Evolutionary conservation across 2,329 filamentous ascomycete species (phyloP).

Genomic region (Aspergillus ochraceus): DNA sequence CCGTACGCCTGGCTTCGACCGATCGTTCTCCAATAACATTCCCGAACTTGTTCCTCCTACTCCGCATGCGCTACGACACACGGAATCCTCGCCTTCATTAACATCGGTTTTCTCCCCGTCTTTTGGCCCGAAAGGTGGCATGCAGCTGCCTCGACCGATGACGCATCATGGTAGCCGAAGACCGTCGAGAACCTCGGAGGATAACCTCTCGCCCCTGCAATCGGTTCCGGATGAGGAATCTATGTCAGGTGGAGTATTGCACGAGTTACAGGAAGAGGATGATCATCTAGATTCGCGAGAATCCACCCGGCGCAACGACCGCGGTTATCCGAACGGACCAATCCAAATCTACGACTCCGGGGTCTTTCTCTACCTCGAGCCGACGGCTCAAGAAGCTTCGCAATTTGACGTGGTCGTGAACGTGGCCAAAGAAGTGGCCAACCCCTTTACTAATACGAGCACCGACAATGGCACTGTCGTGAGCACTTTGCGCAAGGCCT

Average conservation of each 20-base stretch:
- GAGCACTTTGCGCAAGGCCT: conserved; percentile 51
- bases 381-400: conserved; percentile 59
- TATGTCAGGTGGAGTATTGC: conserved; percentile 33
- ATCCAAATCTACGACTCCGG: conserved; percentile 64
- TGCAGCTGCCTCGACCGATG: conserved; percentile 48
- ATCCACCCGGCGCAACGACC: conserved; percentile 62
- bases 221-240: conserved; percentile 29
- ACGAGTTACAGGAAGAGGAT: conserved; percentile 54
- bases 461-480: conserved; percentile 41
- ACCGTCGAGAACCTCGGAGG: conserved; percentile 30
- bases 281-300: conserved; percentile 50
- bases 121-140: conserved; percentile 50
- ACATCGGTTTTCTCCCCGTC: conserved; percentile 54
- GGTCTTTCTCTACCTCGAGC: conserved; percentile 64
- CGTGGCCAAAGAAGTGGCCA: conserved; percentile 64
- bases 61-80: conserved; percentile 58
- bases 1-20: conserved; percentile 53
- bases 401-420: conserved; percentile 65
- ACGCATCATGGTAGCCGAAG: conserved; percentile 33
- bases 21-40: conserved; percentile 49
- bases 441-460: conserved; percentile 51
- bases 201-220: conserved; percentile 27
- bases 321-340: conserved; percentile 64
- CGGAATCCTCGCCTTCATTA: conserved; percentile 63
- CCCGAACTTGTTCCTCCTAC: conserved; percentile 59